Conservation (phyloP, 2,329 filamentous ascomycete genomes). For the Claviceps sp. region DNA sequence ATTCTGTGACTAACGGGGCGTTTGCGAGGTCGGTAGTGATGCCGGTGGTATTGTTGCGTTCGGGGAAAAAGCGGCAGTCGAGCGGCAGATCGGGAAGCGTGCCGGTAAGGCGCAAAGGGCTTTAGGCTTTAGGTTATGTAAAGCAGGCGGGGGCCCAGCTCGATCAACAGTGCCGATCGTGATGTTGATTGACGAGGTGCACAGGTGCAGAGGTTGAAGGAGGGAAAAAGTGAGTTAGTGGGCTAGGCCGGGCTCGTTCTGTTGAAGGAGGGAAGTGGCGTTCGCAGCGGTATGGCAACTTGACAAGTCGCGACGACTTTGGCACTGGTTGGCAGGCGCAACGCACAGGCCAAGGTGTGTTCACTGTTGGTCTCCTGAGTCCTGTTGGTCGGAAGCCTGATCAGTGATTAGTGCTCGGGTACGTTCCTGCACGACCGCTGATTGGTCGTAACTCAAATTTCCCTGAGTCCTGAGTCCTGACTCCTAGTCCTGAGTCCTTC, state of each 20-base stretch:
- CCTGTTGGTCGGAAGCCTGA: too few relatives aligned
- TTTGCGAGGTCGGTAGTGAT: background rate
- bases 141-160: background rate
- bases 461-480: background rate
- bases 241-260: slow-evolving; percentile 1
- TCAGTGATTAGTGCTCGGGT: background rate
- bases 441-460: background rate
- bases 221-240: background rate
- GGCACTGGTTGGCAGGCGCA: background rate
- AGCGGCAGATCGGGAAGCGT: background rate
- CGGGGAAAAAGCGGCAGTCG: background rate
- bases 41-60: background rate
- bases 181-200: background rate
- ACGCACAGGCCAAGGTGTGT: background rate
- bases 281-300: background rate
- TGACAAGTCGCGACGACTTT: background rate
- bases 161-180: background rate
- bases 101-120: background rate
- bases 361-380: too few relatives aligned
- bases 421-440: background rate
- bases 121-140: background rate
- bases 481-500: background rate
- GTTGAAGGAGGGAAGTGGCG: slow-evolving; percentile 3
- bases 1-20: slow-evolving; percentile 1
- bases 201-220: slow-evolving; percentile 1